These are phyloP conservation scores for Aureobasidium uvarum DNA, from an alignment of 2,329 filamentous ascomycete species.

Conservation along the genomic window DNA sequence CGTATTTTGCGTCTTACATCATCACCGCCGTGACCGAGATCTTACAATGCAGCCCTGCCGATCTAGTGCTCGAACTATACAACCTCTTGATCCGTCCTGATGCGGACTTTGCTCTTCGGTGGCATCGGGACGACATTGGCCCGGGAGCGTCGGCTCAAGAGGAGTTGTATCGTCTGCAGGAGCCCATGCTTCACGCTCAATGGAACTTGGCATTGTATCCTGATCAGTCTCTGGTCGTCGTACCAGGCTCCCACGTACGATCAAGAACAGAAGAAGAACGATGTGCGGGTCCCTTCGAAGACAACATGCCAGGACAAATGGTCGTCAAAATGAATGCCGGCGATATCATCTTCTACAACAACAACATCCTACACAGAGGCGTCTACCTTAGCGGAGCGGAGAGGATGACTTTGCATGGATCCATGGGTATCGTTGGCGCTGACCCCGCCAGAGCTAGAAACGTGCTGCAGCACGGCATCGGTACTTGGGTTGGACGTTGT, in stretches of 20 bases:
- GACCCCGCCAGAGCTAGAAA: conserved; percentile 62
- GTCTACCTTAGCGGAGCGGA: conserved; percentile 60
- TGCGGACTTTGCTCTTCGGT: conserved; percentile 68
- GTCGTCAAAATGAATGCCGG: conserved; percentile 67
- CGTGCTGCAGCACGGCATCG: conserved; percentile 72
- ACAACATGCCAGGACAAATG: conserved; percentile 60
- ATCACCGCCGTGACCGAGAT: conserved; percentile 64
- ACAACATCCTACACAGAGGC: conserved; percentile 78
- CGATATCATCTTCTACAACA: conserved; percentile 85
- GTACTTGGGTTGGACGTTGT: conserved; percentile 61
- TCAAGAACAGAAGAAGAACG: conserved; percentile 69
- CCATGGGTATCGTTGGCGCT: conserved; percentile 61
- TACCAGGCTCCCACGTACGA: conserved; percentile 72
- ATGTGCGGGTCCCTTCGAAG: conserved; percentile 63
- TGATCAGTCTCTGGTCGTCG: conserved; percentile 69
- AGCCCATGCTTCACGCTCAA: conserved; percentile 72
- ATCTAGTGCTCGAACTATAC: conserved; percentile 82
- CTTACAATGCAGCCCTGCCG: conserved; percentile 53
- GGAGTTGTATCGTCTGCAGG: conserved; percentile 60
- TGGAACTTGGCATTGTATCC: conserved; percentile 82
- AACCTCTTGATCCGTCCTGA: conserved; percentile 79
- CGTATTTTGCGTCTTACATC: conserved; percentile 70
- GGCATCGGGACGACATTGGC: conserved; percentile 83
- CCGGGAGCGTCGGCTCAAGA: conserved; percentile 64
- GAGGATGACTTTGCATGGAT: conserved; percentile 70